A percentile compares a stretch with the other conserved stretches of the same genome.
Evolutionary conservation across 176 grass and related monocot genomes (phyloP).

Genomic region (Luzula sylvatica): DNA sequence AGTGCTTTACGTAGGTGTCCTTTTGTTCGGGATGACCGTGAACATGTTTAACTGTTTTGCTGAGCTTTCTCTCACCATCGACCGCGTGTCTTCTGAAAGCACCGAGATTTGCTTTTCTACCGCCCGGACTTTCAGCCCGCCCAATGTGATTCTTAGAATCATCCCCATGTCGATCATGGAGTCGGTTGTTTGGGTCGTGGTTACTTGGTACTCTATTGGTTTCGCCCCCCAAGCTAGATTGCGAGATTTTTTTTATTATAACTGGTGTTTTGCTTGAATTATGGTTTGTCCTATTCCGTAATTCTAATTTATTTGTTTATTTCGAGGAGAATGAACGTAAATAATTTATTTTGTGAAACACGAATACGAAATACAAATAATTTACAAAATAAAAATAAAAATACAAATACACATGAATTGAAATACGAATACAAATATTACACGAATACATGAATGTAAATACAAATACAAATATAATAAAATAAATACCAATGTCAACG

Average conservation of each 20-base stretch:
- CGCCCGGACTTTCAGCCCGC: conserved; percentile 83
- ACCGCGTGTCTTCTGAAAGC: conserved; percentile 93
- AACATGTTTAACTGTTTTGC: conserved; percentile 98
- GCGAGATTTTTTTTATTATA: conserved; percentile 38
- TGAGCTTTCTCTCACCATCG: conserved; percentile 74
- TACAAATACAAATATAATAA: too few species aligned
- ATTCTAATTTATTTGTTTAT: too few species aligned
- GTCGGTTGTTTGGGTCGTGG: conserved; percentile 62
- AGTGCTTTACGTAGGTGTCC: conserved; percentile 62
- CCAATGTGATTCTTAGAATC: conserved; percentile 60
- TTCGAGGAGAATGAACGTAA: too few species aligned
- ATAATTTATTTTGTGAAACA: too few species aligned
- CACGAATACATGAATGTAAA: too few species aligned
- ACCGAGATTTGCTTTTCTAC: conserved; percentile 90
- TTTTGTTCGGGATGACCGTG: conserved; percentile 64
- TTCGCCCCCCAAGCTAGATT: conserved; percentile 83
- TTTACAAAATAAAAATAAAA: too few species aligned
- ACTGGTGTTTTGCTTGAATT: not conserved
- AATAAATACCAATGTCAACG: too few species aligned
- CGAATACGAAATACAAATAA: too few species aligned
- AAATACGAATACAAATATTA: too few species aligned
- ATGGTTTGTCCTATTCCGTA: not conserved
- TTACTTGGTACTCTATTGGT: conserved; percentile 82
- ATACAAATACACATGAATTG: too few species aligned
- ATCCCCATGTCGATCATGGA: conserved; percentile 87